Evolutionary conservation across 768 basidiomycete genomes (phyloP), one percentile per base, ranked within the genome.

Genomic region (Ramaria sp.): DNA sequence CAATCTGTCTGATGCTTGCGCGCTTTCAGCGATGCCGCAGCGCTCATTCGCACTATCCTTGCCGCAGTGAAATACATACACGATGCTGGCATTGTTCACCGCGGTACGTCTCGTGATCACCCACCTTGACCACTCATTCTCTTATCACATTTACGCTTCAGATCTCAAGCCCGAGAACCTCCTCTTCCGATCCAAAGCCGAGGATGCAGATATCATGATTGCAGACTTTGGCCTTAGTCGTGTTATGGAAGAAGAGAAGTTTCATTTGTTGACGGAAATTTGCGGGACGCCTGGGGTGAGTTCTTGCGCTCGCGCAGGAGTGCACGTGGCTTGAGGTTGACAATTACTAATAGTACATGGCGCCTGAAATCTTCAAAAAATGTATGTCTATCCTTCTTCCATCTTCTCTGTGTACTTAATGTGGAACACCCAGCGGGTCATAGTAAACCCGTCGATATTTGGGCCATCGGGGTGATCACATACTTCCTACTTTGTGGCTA

Each of bases 151-250:
- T 22, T 27, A 5, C 13, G 20, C n/a, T 27, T 6, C 60, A 88
- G 94, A 99, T 66, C 73, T 99, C 60, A 99, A 99, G 71, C 95
- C 95, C 3, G 95, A 99, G 74, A 99, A 99, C 72, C 80, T 99
- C 22, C 77, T 99, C 33, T 99, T 98, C 83, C 84, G 89, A 57
- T 85, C 87, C 15, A 78, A 80, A 62, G 86, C 80, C 5, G 93
- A 97, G 69, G 89, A 91, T 42, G 86, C 93, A 15, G 93, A 95
- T 65, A 86, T 99, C 64, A 90, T 96, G 84, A 84, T 99, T 58
- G 95, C 95, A 0, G 95, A 99, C 70, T 99, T 99, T 68, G 95
- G 94, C 17, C 78, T 96, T 58, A 86, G 86, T 66, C 83, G 91
- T 34, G 80, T 97, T 42, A 87, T 98, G 79, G 85, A 94, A 38